Evolutionary conservation across 129 eudicot species (phyloP), one percentile per base, ranked within the genome.

Genomic region (Gnaphalium uliginosum): DNA sequence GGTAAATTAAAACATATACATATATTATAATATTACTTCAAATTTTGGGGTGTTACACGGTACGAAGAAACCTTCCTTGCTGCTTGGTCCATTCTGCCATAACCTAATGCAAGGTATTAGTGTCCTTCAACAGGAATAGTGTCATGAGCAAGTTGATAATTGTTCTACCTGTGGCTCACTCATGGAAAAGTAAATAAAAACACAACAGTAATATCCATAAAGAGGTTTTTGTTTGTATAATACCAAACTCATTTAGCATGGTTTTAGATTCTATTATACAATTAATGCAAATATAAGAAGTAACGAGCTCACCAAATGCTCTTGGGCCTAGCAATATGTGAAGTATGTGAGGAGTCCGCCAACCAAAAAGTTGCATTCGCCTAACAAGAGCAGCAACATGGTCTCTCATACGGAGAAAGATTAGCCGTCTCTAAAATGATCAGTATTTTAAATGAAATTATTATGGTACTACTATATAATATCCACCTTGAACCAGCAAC

Each of bases 21-120:
- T n/a, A n/a, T n/a, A n/a, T n/a, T n/a, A n/a, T n/a, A n/a, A n/a
- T n/a, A n/a, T n/a, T n/a, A n/a, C n/a, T n/a, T n/a, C n/a, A n/a
- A n/a, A n/a, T n/a, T n/a, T n/a, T n/a, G n/a, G n/a, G n/a, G n/a
- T n/a, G n/a, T n/a, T n/a, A n/a, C n/a, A n/a, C n/a, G n/a, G n/a
- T n/a, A n/a, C n/a, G n/a, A n/a, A 22, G 58, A 57, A 66, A 67
- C 88, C 74, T 79, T 82, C 98, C 98, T 90, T 94, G 97, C 62
- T 83, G 93, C 81, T 78, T 87, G 35, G 90, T 86, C 98, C 96
- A 94, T 83, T 90, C 96, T 19, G 87, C 78, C 97, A 90, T 94
- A 30, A 94, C 77, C 78, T 90, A 94, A 77, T 81, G 79, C 85
- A 94, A 84, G 37, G 96, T 82, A 80, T 89, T 94, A 29, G 66